These are phyloP conservation scores for Polymyxa betae DNA, from an alignment of 208 protist genomes.

Conservation along the genomic window DNA sequence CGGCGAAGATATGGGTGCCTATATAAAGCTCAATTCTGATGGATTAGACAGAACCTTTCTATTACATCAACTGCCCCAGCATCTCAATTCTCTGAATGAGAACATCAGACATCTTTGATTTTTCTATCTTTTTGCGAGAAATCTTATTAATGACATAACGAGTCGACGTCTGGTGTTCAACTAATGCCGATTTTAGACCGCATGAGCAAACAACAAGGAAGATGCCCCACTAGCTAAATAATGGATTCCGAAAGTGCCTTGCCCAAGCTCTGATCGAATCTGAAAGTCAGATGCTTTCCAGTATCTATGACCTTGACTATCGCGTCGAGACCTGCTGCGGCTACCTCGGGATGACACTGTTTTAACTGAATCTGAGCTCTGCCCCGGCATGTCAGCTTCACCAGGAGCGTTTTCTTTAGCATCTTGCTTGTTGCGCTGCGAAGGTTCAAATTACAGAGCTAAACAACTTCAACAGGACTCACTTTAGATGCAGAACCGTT, in stretches of 20 bases:
- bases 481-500: too few relatives aligned
- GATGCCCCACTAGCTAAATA: background rate
- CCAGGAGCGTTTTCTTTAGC: background rate
- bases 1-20: background rate
- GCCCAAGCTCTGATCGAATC: background rate
- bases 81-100: background rate
- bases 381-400: background rate
- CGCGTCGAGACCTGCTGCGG: background rate
- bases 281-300: slow-evolving; percentile 38
- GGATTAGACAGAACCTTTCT: background rate
- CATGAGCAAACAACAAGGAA: background rate
- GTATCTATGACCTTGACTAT: background rate
- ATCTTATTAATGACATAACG: slow-evolving; percentile 12
- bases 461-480: too few relatives aligned
- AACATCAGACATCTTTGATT: background rate
- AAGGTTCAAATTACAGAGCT: background rate
- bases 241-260: background rate
- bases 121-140: background rate
- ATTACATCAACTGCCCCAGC: background rate
- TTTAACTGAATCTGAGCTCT: background rate
- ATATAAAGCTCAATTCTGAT: background rate
- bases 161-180: background rate
- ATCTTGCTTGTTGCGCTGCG: background rate
- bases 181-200: background rate
- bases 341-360: background rate